These are phyloP conservation scores for Babjeviella inositovora DNA, from an alignment of 805 yeast genomes.

Conservation along the genomic window DNA sequence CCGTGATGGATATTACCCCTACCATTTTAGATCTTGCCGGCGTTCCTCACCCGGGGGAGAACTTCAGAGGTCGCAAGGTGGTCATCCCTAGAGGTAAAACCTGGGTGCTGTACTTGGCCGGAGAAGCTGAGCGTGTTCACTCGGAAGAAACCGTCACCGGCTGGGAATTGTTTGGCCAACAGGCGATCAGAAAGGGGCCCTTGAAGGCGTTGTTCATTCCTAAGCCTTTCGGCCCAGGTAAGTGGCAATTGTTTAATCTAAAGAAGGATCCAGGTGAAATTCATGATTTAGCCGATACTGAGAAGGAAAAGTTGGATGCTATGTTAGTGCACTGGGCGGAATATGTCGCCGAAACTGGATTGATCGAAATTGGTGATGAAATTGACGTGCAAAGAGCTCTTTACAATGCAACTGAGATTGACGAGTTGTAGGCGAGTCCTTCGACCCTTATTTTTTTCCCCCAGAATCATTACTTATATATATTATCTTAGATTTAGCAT, in stretches of 20 bases:
- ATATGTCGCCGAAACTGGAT: conserved; percentile 34
- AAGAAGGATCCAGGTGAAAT: conserved; percentile 34
- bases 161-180: conserved; percentile 44
- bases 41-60: conserved; percentile 21
- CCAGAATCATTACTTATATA: too few relatives aligned
- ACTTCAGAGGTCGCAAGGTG: conserved; percentile 23
- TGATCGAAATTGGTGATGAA: conserved; percentile 12
- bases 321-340: conserved; percentile 30
- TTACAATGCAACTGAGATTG: too few relatives aligned
- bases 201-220: conserved; percentile 33
- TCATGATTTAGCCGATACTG: conserved; percentile 17
- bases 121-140: conserved; percentile 13
- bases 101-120: conserved; percentile 20
- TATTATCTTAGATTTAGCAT: too few relatives aligned
- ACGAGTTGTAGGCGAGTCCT: too few relatives aligned
- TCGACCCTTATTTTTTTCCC: too few relatives aligned
- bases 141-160: conserved; percentile 28
- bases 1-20: conserved; percentile 47
- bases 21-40: conserved; percentile 33
- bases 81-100: conserved; percentile 27
- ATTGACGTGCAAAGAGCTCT: neutral
- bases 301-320: conserved; percentile 19
- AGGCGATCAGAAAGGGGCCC: conserved; percentile 32
- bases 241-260: conserved; percentile 31
- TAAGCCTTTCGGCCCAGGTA: conserved; percentile 26